Evolutionary conservation across 805 yeast species (phyloP).

Genomic region (Hermanozyma aechmeae): DNA sequence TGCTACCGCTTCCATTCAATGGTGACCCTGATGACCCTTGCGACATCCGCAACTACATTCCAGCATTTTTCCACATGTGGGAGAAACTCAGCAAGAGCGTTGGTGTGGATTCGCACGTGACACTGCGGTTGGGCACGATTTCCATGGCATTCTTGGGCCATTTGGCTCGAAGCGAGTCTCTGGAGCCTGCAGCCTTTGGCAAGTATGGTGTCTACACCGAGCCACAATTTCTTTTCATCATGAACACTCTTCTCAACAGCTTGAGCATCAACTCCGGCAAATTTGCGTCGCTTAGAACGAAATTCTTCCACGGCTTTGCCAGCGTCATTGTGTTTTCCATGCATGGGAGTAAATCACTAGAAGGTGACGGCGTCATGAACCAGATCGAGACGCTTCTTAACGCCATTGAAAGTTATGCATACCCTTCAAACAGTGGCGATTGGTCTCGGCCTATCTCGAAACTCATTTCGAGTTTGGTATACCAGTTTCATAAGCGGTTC

Average conservation of each 20-base stretch:
- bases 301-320: constrained; percentile 34
- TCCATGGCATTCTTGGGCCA: constrained; percentile 38
- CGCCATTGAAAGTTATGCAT: constrained; percentile 71
- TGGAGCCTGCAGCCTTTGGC: constrained; percentile 25
- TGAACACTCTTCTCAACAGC: constrained; percentile 42
- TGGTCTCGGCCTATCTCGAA: constrained; percentile 72
- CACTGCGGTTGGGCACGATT: constrained; percentile 56
- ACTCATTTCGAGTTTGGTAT: constrained; percentile 50
- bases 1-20: constrained; percentile 41
- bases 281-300: constrained; percentile 34
- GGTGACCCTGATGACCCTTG: constrained; percentile 16
- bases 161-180: no score
- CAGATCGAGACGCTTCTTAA: constrained; percentile 48
- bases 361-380: constrained; percentile 38
- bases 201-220: constrained; percentile 56
- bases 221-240: constrained; percentile 50
- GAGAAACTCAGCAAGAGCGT: constrained; percentile 37
- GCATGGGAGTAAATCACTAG: constrained; percentile 36
- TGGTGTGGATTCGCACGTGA: constrained; percentile 52
- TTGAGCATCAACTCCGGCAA: constrained; percentile 40
- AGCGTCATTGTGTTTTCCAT: constrained; percentile 51
- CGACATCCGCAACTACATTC: constrained; percentile 48
- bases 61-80: constrained; percentile 71
- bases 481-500: constrained; percentile 50
- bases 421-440: constrained; percentile 88